Conservation (phyloP, 2,329 filamentous ascomycete genomes). For the Ophiostoma quercus region DNA sequence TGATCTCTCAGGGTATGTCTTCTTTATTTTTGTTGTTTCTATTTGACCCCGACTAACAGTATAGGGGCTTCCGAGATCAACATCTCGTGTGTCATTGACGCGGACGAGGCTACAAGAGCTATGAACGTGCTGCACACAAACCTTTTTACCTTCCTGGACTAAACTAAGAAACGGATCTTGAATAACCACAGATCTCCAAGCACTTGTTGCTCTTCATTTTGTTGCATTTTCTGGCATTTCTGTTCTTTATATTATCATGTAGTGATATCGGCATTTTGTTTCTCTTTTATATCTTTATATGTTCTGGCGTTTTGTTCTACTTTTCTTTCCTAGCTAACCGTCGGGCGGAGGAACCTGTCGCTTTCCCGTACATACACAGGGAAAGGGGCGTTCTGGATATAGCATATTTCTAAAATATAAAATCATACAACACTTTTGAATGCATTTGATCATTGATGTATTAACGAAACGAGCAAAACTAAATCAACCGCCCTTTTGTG, state of each 20-base stretch:
- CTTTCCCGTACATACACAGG: neutral
- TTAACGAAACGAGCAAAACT: neutral
- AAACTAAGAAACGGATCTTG: conserved; percentile 21
- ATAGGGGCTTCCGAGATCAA: conserved; percentile 96
- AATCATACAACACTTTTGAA: neutral
- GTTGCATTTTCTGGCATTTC: neutral
- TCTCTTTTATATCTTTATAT: neutral
- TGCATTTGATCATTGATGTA: neutral
- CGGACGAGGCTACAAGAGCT: conserved; percentile 81
- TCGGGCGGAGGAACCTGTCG: neutral
- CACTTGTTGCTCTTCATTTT: conserved; percentile 8
- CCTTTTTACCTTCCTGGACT: conserved; percentile 92
- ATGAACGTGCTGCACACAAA: conserved; percentile 96
- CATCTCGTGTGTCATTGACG: conserved; percentile 95
- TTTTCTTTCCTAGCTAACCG: neutral
- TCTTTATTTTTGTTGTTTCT: neutral
- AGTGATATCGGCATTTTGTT: neutral
- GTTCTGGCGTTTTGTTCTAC: neutral
- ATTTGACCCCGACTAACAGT: neutral
- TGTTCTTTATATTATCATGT: neutral
- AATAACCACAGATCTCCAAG: neutral
- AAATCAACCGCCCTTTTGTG: conserved; percentile 7
- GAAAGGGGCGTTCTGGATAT: neutral
- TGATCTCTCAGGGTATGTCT: conserved; percentile 89
- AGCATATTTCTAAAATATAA: neutral